Base-by-base conservation (phyloP, 202 grass and related monocot genomes). In the Carex sylvatica region DNA sequence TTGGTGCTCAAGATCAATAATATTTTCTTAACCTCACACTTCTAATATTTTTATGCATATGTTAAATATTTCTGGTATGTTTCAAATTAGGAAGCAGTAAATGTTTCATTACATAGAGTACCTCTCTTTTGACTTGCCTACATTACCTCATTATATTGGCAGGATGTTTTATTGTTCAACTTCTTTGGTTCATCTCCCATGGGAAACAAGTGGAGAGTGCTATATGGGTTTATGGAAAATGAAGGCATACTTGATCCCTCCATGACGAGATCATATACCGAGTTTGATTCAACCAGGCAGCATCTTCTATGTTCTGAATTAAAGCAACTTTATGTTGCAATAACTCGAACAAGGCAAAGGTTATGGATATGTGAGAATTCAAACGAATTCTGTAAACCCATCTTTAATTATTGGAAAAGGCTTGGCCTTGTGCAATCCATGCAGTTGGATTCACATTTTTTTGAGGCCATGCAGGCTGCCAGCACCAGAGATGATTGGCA, bases 311-410 rank as follows among this genome's bases (percentile, higher is more conserved):
- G 94, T 78, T 97, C 89, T 65, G 94, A 97, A 80, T 75, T 97
- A 77, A 97, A 97, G 85, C 94, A 97, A 70, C 87, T 97, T 49
- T 97, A 97, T 97, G 94, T 97, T 55, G 94, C 91, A 24, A 90
- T 97, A 62, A 93, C 93, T 20, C 82, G 91, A 61, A 91, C 93
- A 19, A 93, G 87, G 82, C 94, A 97, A 91, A 84, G 94, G 52
- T 51, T 97, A 0, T 97, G 94, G 94, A 90, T 97, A 70, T 93
- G 89, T 93, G 94, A 97, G 80, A 97, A 85, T 82, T 73, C 80
- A 3, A 82, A 91, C 70, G 87, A 90, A 65, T 85, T 84, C 65
- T 97, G 83, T 74, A 90, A 66, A 53, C 91, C 94, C 5, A 91
- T 97, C 78, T 97, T 93, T 71, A 87, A 97, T 71, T 97, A 93